Base-by-base conservation (phyloP, 2,329 filamentous ascomycete species). In the Xylariaceae sp. region DNA sequence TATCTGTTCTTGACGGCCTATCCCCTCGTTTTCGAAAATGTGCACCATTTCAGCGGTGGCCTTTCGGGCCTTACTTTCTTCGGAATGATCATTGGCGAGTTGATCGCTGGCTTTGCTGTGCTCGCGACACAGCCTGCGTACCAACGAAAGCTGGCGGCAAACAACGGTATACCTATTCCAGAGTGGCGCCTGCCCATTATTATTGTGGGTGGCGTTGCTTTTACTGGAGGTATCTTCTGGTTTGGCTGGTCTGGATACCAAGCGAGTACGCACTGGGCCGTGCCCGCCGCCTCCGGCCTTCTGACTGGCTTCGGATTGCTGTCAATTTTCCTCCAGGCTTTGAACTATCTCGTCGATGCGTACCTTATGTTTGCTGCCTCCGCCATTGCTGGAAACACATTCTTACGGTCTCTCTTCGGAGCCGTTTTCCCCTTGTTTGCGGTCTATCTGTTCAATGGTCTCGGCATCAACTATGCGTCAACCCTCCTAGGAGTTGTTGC, bases 1-100 rank as follows among this genome's bases (percentile, higher is more conserved):
- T 95, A 94, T 63, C 83, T 92, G 22, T 94, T 94, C 73, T 75
- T 96, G 45, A 91, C 89, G 0, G 87, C 89, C 1, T 95, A 95
- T 60, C 85, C 87, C 0, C 80, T 94, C 40, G 86, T 95, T 42
- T 95, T 94, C 70, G 75, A 85, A 53, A 74, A 76, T 27, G 76
- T 90, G 5, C 86, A 95, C 66, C 77, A 80, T 57, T 86, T 92
- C 72, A 81, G 71, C 32, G 62, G 76, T 1, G 90, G 90, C 49
- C 69, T 88, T 15, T 79, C 83, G 4, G 90, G 90, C 1, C 76
- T 96, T 5, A 83, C 89, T 5, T 95, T 90, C 67, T 89, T 96
- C 60, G 90, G 90, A 47, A 89, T 96, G 85, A 81, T 94, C 45
- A 61, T 75, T 9, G 89, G 89, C 42, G 80, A 90, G 63, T 53